These are phyloP conservation scores for Scolecobasidium constrictum DNA, from an alignment of 2,329 filamentous ascomycete genomes.

Conservation along the genomic window DNA sequence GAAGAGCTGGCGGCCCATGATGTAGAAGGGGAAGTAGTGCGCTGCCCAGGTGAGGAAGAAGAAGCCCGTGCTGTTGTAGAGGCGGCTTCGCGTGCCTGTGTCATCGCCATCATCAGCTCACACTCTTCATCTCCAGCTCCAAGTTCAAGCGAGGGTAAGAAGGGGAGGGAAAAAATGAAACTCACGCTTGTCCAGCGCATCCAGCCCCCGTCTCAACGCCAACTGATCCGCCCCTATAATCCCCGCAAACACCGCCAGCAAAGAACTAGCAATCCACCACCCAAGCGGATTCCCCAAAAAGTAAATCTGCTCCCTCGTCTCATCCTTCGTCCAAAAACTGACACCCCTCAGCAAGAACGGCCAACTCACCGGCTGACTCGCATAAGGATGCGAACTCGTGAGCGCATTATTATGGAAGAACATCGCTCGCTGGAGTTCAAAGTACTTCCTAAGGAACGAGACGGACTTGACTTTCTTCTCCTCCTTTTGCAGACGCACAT, in stretches of 20 bases:
- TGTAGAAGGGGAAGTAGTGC: conserved; percentile 93
- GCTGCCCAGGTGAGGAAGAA: conserved; percentile 98
- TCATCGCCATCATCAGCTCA: conserved; percentile 10
- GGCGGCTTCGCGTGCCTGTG: conserved; percentile 72
- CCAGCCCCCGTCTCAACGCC: conserved; percentile 81
- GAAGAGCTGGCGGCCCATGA: conserved; percentile 98
- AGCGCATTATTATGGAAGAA: conserved; percentile 99
- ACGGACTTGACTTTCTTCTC: conserved; percentile 70
- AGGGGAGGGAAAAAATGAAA: conserved; percentile 21
- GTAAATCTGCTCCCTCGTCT: conserved; percentile 93
- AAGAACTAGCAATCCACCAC: conserved; percentile 91
- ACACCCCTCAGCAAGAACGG: conserved; percentile 94
- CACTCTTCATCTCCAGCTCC: background rate
- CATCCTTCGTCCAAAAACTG: conserved; percentile 97
- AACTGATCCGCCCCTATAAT: conserved; percentile 89
- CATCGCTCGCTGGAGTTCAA: conserved; percentile 95
- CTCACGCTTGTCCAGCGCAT: conserved; percentile 88
- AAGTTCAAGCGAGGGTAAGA: conserved; percentile 1
- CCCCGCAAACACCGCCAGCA: conserved; percentile 86
- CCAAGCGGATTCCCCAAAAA: conserved; percentile 94
- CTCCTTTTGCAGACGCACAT: conserved; percentile 63
- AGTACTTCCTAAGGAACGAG: conserved; percentile 87
- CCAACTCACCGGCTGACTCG: conserved; percentile 93
- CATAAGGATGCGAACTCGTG: conserved; percentile 92
- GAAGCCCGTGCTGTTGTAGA: conserved; percentile 98